These are phyloP conservation scores for Ceratocystis smalleyi DNA, from an alignment of 2,329 filamentous ascomycete genomes.

Conservation along the genomic window DNA sequence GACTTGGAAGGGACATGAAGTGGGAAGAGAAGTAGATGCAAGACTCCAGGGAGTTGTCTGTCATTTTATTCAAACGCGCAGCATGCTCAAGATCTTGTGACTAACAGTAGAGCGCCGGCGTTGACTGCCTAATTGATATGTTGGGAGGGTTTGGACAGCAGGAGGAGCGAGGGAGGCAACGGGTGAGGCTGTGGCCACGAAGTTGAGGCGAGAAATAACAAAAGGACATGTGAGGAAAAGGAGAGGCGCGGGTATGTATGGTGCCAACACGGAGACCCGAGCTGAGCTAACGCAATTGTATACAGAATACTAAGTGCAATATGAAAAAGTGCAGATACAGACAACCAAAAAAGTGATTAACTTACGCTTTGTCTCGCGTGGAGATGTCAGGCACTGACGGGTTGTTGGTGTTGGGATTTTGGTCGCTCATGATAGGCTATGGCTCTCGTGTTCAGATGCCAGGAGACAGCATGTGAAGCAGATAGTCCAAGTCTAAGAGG, in stretches of 20 bases:
- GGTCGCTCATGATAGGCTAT: conserved; percentile 12
- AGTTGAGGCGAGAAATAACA: background rate
- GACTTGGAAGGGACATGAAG: background rate
- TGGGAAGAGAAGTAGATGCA: background rate
- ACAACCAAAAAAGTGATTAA: background rate
- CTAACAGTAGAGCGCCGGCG: background rate
- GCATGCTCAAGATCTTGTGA: background rate
- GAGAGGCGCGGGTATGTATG: background rate
- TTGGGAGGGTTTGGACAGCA: background rate
- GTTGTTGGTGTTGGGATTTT: conserved; percentile 6
- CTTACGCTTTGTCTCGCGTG: conserved; percentile 14
- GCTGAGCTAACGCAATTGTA: background rate
- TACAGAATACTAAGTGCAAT: no score
- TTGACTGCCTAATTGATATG: background rate
- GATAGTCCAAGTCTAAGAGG: background rate
- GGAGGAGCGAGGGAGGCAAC: background rate
- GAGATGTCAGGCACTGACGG: conserved; percentile 3
- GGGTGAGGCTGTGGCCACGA: background rate
- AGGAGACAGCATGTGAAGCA: background rate
- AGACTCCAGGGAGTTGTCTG: background rate
- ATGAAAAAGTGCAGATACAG: no score
- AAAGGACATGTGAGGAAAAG: background rate
- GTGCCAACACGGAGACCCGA: background rate
- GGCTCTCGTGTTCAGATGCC: background rate
- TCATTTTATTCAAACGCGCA: background rate